Conservation (phyloP, 441 rosid species). For the Erodium moschatum region DNA sequence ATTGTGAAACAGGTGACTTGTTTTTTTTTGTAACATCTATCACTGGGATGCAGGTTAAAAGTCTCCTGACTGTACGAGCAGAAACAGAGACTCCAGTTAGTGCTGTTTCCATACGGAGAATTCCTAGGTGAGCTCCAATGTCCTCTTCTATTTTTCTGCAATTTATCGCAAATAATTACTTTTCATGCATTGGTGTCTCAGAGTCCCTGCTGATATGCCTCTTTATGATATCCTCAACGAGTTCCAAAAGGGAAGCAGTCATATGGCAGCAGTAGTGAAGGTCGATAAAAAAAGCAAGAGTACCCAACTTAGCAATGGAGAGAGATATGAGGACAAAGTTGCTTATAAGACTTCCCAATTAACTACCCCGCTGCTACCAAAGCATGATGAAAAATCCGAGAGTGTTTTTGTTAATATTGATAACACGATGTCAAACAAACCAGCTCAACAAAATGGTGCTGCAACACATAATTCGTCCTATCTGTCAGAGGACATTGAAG, state of each 20-base stretch:
- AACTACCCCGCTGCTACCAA: slow-evolving; percentile 55
- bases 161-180: neutral
- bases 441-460: slow-evolving; percentile 30
- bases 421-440: slow-evolving; percentile 30
- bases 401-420: slow-evolving; percentile 51
- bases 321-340: slow-evolving; percentile 35
- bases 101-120: slow-evolving; percentile 84
- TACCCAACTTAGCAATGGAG: slow-evolving; percentile 36
- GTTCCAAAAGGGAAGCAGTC: slow-evolving; percentile 97
- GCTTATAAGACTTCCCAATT: slow-evolving; percentile 34
- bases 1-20: neutral
- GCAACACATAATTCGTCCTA: slow-evolving; percentile 31
- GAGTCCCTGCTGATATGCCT: slow-evolving; percentile 94
- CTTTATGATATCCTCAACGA: slow-evolving; percentile 82
- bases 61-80: slow-evolving; percentile 88
- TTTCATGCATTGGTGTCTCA: slow-evolving; percentile 22
- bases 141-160: neutral
- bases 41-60: slow-evolving; percentile 54
- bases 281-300: slow-evolving; percentile 49
- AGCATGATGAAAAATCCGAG: slow-evolving; percentile 45
- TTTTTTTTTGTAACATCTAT: slow-evolving; percentile 10
- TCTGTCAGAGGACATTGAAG: slow-evolving; percentile 62
- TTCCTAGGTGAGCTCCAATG: slow-evolving; percentile 53
- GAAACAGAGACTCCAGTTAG: slow-evolving; percentile 94
- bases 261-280: slow-evolving; percentile 97